Evolutionary conservation across 2,329 filamentous ascomycete genomes (phyloP).

Genomic region (Penicillium sp.): DNA sequence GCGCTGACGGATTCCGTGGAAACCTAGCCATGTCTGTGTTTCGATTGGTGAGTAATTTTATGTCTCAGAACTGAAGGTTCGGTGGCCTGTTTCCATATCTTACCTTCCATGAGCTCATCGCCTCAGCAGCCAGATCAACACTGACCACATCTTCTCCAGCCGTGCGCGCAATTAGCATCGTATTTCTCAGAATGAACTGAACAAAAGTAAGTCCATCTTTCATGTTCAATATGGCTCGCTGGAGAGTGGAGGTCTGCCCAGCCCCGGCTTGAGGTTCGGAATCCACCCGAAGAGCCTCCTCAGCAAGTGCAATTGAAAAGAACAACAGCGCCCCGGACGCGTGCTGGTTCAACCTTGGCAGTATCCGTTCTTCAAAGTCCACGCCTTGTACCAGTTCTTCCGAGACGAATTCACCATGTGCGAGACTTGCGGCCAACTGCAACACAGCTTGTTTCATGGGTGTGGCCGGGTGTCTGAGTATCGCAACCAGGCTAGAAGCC

Average conservation of each 20-base stretch:
- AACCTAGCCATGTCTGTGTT: constrained; percentile 36
- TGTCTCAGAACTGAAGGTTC: neutral
- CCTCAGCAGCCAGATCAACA: constrained; percentile 31
- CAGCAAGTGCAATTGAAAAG: constrained; percentile 43
- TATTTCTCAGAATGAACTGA: constrained; percentile 23
- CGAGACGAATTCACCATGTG: constrained; percentile 38
- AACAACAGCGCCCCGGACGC: constrained; percentile 39
- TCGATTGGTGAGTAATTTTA: neutral
- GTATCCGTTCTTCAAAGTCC: constrained; percentile 31
- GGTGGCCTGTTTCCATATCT: constrained; percentile 9
- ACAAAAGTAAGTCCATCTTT: constrained; percentile 39
- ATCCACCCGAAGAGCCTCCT: constrained; percentile 36
- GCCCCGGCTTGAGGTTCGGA: constrained; percentile 17
- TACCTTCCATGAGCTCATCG: constrained; percentile 40
- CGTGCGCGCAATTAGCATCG: constrained; percentile 30
- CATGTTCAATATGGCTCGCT: constrained; percentile 30
- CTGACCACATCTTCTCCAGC: constrained; percentile 21
- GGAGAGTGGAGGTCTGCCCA: constrained; percentile 12
- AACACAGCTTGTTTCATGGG: constrained; percentile 41
- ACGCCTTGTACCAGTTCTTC: constrained; percentile 34
- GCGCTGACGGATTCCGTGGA: constrained; percentile 27
- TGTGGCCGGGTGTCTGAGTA: constrained; percentile 43
- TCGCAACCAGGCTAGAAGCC: constrained; percentile 45
- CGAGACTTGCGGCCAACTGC: constrained; percentile 41
- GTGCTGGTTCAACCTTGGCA: constrained; percentile 40